phyloP scores from a whole-genome alignment of 306 rosid species.

The Fragaria vesca region DNA sequence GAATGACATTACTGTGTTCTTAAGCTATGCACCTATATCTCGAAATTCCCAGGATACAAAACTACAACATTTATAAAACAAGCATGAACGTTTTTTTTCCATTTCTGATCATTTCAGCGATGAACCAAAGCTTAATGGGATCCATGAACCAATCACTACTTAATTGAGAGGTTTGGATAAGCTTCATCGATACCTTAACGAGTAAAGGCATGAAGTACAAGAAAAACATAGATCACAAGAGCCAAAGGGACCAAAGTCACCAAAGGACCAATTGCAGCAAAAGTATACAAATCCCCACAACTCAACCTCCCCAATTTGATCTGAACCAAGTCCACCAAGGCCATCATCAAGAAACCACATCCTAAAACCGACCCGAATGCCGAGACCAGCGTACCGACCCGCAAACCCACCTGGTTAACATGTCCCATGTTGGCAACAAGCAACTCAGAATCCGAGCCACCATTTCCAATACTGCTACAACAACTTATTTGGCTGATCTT shows the following conservation, averaged over 20 bases:
- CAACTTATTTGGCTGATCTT: constrained; percentile 19
- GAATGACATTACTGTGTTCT: not conserved
- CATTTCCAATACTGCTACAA: not conserved
- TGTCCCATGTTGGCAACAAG: constrained; percentile 26
- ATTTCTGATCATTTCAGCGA: not conserved
- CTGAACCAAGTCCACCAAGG: constrained; percentile 75
- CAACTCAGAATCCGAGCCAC: not conserved
- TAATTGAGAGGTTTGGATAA: not conserved
- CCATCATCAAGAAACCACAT: constrained; percentile 79
- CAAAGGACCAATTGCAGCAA: constrained; percentile 63
- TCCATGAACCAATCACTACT: not conserved
- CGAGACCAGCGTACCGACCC: constrained; percentile 64
- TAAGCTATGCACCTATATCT: not conserved
- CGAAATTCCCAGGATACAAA: not conserved
- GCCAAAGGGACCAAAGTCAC: constrained; percentile 76
- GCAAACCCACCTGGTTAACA: constrained; percentile 44
- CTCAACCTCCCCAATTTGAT: constrained; percentile 68
- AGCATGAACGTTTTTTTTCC: not conserved
- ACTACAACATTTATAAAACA: not conserved
- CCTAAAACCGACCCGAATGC: constrained; percentile 74
- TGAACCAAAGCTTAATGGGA: not conserved
- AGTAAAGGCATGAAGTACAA: constrained; percentile 65
- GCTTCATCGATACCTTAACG: constrained; percentile 31
- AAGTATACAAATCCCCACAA: constrained; percentile 59
- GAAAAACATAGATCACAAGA: constrained; percentile 54